A percentile compares a stretch with the other conserved stretches of the same genome.
Conservation (phyloP, 805 yeast genomes). For the Cyberlindnera meyerae region DNA sequence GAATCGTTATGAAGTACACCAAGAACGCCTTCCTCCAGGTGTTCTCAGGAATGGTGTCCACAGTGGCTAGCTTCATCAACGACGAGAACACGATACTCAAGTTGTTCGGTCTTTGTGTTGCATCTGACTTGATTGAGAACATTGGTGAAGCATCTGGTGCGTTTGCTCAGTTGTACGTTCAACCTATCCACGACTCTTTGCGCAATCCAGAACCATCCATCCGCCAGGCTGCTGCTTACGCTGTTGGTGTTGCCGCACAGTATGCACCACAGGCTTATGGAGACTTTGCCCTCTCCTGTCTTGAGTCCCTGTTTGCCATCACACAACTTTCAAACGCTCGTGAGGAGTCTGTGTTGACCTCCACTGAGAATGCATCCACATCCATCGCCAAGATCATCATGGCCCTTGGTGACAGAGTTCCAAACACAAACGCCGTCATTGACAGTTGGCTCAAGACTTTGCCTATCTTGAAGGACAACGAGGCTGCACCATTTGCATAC, state of each 20-base stretch:
- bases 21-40: slow-evolving; percentile 53
- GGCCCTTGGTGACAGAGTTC: slow-evolving; percentile 51
- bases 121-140: slow-evolving; percentile 77
- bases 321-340: slow-evolving; percentile 75
- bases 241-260: slow-evolving; percentile 84
- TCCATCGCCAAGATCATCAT: slow-evolving; percentile 83
- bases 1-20: too few species aligned
- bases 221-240: slow-evolving; percentile 83
- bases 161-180: slow-evolving; percentile 60
- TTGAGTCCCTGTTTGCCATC: slow-evolving; percentile 71
- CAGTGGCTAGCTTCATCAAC: slow-evolving; percentile 53
- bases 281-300: slow-evolving; percentile 60
- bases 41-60: slow-evolving; percentile 60
- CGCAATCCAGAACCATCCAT: slow-evolving; percentile 63
- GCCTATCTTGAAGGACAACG: slow-evolving; percentile 80
- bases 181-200: slow-evolving; percentile 60
- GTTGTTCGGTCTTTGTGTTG: slow-evolving; percentile 72
- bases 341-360: slow-evolving; percentile 75
- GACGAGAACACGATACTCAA: slow-evolving; percentile 66
- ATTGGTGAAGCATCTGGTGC: slow-evolving; percentile 64
- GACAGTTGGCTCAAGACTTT: slow-evolving; percentile 76
- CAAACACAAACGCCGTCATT: slow-evolving; percentile 58
- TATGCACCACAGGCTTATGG: slow-evolving; percentile 62
- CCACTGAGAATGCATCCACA: slow-evolving; percentile 81
- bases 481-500: slow-evolving; percentile 84